Base-by-base conservation (phyloP, 139 green algal genomes). In the Asterochloris sp. region DNA sequence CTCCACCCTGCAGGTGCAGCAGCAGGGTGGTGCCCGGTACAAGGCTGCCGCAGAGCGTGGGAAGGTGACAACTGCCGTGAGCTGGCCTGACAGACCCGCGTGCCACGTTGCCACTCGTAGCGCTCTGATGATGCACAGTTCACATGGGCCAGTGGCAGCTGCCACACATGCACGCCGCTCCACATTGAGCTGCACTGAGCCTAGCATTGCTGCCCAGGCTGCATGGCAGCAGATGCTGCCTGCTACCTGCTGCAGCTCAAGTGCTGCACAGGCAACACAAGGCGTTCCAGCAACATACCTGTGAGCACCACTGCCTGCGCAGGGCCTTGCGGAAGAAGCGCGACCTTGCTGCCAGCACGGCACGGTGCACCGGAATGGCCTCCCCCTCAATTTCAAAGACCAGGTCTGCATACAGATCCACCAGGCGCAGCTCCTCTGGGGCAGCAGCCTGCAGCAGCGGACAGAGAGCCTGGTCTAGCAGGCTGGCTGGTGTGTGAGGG, bases 311-410 rank as follows among this genome's bases (percentile, higher is more conserved):
- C 13, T 74, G 61, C 16, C 13, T 69, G 61, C 67, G 79, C 61
- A 87, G 75, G 54, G 61, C 67, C 16, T 62, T 67, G 26, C 80
- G 63, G 60, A 87, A 80, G 67, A 80, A 80, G 12, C 26, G 74
- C 13, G 84, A 87, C 9, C 84, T 73, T n/a, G 84, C 84, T 62
- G 84, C 84, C 60, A 84, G 67, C 2, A 87, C 29, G 68, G 79
- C 84, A 27, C 79, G 62, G 60, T 87, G 84, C 75, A 87, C 14
- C 11, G 74, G 66, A 10, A 87, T 76, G 78, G 66, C 74, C 71
- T 86, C 83, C 28, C 71, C 61, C 6, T 60, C 69, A 66, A 86
- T 28, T 38, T 73, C 71, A 71, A 86, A 83, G 19, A 74, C 73
- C 80, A 84, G 80, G 73, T 84, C 81, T n/a, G 26, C 80, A 17